Evolutionary conservation across 306 rosid genomes (phyloP).

Genomic region (Gastrolobium bilobum): DNA sequence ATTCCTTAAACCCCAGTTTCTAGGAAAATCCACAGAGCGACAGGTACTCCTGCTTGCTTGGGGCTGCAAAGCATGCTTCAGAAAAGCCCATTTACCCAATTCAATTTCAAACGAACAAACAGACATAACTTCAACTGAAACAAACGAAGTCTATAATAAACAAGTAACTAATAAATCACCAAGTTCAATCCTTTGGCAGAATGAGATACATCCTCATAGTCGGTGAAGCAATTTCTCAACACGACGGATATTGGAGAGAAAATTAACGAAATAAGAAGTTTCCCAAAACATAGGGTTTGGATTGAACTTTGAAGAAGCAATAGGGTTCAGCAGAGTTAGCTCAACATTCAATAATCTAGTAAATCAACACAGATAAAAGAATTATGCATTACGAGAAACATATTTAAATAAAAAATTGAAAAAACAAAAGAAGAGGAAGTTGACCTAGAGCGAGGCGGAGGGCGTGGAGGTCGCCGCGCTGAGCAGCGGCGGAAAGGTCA

Average conservation of each 20-base stretch:
- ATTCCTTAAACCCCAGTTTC: not conserved
- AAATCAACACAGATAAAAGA: not conserved
- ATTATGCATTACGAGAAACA: not conserved
- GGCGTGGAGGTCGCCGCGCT: constrained; percentile 66
- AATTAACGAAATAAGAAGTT: not conserved
- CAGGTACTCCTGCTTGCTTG: too few species aligned
- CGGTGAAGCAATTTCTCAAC: not conserved
- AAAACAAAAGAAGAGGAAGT: not conserved
- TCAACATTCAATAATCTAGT: not conserved
- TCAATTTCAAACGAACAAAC: not conserved
- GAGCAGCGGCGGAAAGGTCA: constrained; percentile 70
- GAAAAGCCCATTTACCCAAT: not conserved
- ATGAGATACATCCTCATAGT: not conserved
- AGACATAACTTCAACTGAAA: not conserved
- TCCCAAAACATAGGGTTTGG: constrained; percentile 15
- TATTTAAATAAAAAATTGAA: not conserved
- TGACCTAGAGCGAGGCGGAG: constrained; percentile 86
- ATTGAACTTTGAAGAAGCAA: constrained; percentile 13
- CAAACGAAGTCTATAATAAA: not conserved
- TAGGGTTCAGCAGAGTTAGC: constrained; percentile 29
- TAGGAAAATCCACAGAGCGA: too few species aligned
- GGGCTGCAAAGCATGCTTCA: not conserved
- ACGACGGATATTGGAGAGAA: not conserved
- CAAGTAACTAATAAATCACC: not conserved
- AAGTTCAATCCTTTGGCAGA: not conserved